These are phyloP conservation scores for Ophiocordyceps camponoti-rufipedis DNA, from an alignment of 2,329 filamentous ascomycete genomes.

Conservation along the genomic window DNA sequence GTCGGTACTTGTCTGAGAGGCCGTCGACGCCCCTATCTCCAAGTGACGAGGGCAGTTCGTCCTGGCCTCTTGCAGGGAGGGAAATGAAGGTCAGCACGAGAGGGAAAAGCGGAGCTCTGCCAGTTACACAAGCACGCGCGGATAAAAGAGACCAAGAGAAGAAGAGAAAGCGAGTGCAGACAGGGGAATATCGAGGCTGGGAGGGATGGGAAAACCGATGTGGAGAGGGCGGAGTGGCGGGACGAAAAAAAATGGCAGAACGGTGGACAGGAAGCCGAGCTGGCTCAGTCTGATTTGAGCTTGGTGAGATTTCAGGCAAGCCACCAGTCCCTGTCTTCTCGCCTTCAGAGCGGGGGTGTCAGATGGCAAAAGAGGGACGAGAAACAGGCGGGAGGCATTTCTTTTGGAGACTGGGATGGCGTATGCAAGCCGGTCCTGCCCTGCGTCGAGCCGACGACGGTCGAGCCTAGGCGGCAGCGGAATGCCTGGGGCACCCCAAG, in stretches of 20 bases:
- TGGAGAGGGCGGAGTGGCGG: slow-evolving; percentile 5
- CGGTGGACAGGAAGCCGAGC: slow-evolving; percentile 3
- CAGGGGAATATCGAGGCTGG: not conserved
- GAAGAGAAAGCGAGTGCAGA: not conserved
- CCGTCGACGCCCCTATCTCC: not conserved
- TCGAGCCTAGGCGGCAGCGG: slow-evolving; percentile 2
- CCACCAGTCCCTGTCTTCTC: not conserved
- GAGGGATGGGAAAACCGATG: not conserved
- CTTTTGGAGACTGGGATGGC: slow-evolving; percentile 13
- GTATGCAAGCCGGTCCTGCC: slow-evolving; percentile 14
- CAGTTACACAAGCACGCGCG: not conserved
- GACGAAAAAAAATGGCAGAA: not conserved
- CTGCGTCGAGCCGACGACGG: slow-evolving; percentile 8
- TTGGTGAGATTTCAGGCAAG: slow-evolving; percentile 6
- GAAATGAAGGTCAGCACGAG: slow-evolving; percentile 7
- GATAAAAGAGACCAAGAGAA: not conserved
- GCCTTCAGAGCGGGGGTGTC: not conserved
- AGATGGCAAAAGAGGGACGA: slow-evolving; percentile 8
- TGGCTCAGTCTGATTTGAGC: slow-evolving; percentile 7
- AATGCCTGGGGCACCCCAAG: slow-evolving; percentile 2
- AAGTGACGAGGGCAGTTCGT: slow-evolving; percentile 5
- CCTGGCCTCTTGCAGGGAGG: slow-evolving; percentile 7
- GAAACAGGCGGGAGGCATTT: slow-evolving; percentile 13
- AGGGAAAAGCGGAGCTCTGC: not conserved
- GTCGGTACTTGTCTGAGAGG: not conserved